Percentiles rank a stretch among this genome's conserved stretches.
These are phyloP conservation scores for Podaxis carcinomalis DNA, from an alignment of 768 basidiomycete genomes.

Conservation along the genomic window DNA sequence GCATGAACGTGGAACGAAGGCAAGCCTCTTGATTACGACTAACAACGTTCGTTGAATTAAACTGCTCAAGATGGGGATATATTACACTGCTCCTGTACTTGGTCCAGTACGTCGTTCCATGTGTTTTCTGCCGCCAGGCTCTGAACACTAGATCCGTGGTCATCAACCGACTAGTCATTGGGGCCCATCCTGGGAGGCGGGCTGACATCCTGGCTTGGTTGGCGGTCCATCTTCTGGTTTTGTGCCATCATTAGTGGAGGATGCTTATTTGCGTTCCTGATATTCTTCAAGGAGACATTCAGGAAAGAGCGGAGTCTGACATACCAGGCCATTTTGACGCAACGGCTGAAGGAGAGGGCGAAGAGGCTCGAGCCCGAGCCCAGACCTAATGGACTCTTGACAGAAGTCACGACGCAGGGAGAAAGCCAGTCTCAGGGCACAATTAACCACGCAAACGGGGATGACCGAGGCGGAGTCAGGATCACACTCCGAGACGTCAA, in stretches of 20 bases:
- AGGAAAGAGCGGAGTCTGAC: constrained; percentile 72
- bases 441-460: not conserved
- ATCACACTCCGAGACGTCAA: constrained; percentile 68
- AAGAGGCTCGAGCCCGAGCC: constrained; percentile 13
- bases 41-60: not conserved
- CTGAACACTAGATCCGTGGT: not conserved
- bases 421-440: not conserved
- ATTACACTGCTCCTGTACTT: constrained; percentile 71
- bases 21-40: constrained; percentile 1
- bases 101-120: constrained; percentile 35
- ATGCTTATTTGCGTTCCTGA: constrained; percentile 48
- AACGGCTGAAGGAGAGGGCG: constrained; percentile 23
- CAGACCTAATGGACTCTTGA: not conserved
- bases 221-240: constrained; percentile 82
- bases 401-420: not conserved
- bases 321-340: constrained; percentile 59
- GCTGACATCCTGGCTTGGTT: constrained; percentile 57
- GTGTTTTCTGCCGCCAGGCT: not conserved
- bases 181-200: constrained; percentile 70
- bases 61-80: constrained; percentile 56
- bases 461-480: constrained; percentile 27
- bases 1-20: constrained; percentile 57
- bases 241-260: constrained; percentile 55
- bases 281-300: constrained; percentile 77
- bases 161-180: constrained; percentile 24